Base-by-base conservation (phyloP, 306 rosid genomes). In the Rosa persica region DNA sequence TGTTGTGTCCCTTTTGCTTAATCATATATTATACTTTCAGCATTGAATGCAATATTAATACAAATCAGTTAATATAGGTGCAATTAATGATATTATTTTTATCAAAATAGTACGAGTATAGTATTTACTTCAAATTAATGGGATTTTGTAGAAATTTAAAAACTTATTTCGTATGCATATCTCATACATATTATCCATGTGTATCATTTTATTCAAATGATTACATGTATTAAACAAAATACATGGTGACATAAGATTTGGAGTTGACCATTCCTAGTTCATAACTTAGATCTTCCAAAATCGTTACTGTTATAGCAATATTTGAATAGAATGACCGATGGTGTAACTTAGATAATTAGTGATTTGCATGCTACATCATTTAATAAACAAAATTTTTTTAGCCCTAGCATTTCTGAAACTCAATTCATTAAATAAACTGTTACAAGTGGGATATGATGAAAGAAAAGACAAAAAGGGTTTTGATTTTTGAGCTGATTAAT, bases 1-100 rank as follows among this genome's bases (percentile, higher is more conserved):
- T 74, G 30, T 13, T 68, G 52, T 69, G 54, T 54, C 58, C 64
- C 70, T 80, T 64, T 51, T 52, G 40, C 83, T 20, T 23, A 22
- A 58, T 16, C 16, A 8, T 74, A 46, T 49, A 66, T 66, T 66
- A 38, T 66, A 66, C 13, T 66, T 9, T 72, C 7, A 19, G 43
- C 30, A 74, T 46, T 61, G 0, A 62, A 62, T 19, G 44, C 47
- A 19, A 62, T 44, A 27, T 20, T 12, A 0, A 75, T 23, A 7
- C 9, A 75, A n/a, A 40, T 54, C 23, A 44, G 8, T 36, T 30
- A 11, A n/a, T 9, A 7, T 22, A 11, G n/a, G 30, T n/a, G 30
- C 25, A 55, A 55, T 66, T 19, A 65, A 36, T 36, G 70, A 65
- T 65, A 25, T 17, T 65, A 38, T 13, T 16, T 8, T 7, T 64